Base-by-base conservation (phyloP, 345 rosid species). In the Aurinia saxatilis region DNA sequence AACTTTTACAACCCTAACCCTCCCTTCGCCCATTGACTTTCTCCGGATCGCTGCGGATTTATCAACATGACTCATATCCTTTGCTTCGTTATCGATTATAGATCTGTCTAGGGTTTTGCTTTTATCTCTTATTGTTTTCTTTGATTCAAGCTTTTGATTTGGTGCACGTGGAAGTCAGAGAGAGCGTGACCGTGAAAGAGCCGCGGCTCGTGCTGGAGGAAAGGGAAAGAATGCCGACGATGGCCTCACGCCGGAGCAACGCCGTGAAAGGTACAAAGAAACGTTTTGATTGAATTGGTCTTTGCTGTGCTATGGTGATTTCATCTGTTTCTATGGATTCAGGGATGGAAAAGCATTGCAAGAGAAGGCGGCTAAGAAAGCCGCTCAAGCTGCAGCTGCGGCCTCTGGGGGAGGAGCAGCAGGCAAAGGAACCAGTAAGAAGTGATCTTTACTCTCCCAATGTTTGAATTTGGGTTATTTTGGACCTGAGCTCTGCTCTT, bases 341-440 rank as follows among this genome's bases (percentile, higher is more conserved):
- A 91, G 96, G 50, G 98, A 88, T 67, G 98, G 90, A 0, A 88
- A 83, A 66, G 98, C 98, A 1, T 67, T 91, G 82, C 96, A 88
- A 73, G 96, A 91, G 69, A 88, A 91, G 71, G 33, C 79, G 0
- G 98, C 95, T 0, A 88, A 81, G 87, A 91, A 91, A 70, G 98
- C 91, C 23, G 93, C 72, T 14, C 88, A 82, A 77, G 80, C 79
- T 6, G 79, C 79, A 8, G 73, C 37, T 1, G 84, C 79, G 10
- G 12, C 49, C 44, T 50, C 66, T 5, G 84, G 79, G 42, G 72
- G 63, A 25, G 78, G 58, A 38, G 68, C 66, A 0, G 78, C 72
- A 63, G 63, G 71, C 63, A 79, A 70, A 66, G 71, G 60, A 62
- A 13, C 57, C 41, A 65, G 51, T 30, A 81, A 81, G 70, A 76